Base-by-base conservation (phyloP, 2,329 filamentous ascomycete genomes). In the Fusarium avenaceum region DNA sequence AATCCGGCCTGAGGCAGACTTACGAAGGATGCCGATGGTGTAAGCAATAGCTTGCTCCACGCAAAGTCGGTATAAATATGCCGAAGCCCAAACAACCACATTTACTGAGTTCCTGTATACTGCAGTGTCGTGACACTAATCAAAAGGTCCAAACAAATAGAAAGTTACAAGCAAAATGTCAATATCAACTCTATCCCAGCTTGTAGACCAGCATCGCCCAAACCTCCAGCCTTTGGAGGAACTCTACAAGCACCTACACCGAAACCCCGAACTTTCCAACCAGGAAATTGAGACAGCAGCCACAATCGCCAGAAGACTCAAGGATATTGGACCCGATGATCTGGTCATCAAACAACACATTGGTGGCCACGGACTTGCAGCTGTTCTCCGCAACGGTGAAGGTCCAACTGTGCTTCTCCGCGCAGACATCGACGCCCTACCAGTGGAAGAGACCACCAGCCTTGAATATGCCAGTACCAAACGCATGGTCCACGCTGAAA, bases 371-470 rank as follows among this genome's bases (percentile, higher is more conserved):
- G 88, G 89, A 6, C 74, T 90, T 7, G 84, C 84, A 3, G 88
- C 82, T 0, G 78, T 89, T 1, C 77, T 89, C 6, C 72, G 74
- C 49, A 90, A 90, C 70, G 87, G 87, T 0, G 42, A 72, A 0
- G 88, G 88, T 0, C 81, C 81, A 2, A 88, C 81, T 0, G 76
- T 90, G 2, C 80, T 90, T 0, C 78, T 90, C 0, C 83, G 89
- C 4, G 86, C 88, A 1, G 88, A 91, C 57, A 87, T 89, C 63
- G 88, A 91, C 69, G 89, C 82, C 0, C 77, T 90, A 0, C 88
- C 88, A 0, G 78, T 90, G 0, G 69, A 82, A 56, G 89, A 90
- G 73, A 75, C 79, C 20, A 89, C 87, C 0, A 83, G 81, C 0
- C 75, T 90, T 0, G 71, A 78, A 0, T 90, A 90, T 71, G 84